phyloP scores from a whole-genome alignment of 139 green algal species.

The Trebouxia sp. region DNA sequence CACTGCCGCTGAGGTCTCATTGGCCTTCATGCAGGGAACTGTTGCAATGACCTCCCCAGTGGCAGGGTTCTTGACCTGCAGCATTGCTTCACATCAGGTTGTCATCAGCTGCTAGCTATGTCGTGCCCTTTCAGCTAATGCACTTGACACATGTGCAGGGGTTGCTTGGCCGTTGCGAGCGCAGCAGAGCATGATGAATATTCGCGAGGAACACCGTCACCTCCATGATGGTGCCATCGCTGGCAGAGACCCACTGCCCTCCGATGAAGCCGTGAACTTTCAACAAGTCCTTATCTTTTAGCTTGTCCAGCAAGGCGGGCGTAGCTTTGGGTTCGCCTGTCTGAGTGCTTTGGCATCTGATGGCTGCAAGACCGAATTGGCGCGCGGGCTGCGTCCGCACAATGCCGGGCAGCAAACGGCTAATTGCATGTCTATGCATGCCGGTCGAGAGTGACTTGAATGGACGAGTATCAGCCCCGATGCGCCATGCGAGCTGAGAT shows the following conservation, averaged over 20 bases:
- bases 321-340: slow-evolving; percentile 11
- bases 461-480: not conserved
- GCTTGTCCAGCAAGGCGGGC: slow-evolving; percentile 7
- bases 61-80: slow-evolving; percentile 80
- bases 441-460: not conserved
- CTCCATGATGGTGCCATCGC: slow-evolving; percentile 47
- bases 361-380: not conserved
- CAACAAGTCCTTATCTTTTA: slow-evolving; percentile 58
- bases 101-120: too few relatives aligned
- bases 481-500: too few relatives aligned
- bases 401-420: not conserved
- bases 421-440: not conserved
- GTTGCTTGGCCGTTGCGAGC: too few relatives aligned
- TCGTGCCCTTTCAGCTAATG: too few relatives aligned
- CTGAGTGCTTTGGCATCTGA: not conserved
- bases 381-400: not conserved
- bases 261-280: slow-evolving; percentile 54
- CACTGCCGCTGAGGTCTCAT: slow-evolving; percentile 72
- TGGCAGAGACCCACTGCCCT: slow-evolving; percentile 55
- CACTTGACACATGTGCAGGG: too few relatives aligned
- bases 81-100: not conserved
- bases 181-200: too few relatives aligned
- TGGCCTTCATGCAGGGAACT: slow-evolving; percentile 54
- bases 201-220: slow-evolving; percentile 18
- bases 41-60: slow-evolving; percentile 69